phyloP scores from a whole-genome alignment of 2,329 filamentous ascomycete species.

The Pseudocercospora macadamiae region DNA sequence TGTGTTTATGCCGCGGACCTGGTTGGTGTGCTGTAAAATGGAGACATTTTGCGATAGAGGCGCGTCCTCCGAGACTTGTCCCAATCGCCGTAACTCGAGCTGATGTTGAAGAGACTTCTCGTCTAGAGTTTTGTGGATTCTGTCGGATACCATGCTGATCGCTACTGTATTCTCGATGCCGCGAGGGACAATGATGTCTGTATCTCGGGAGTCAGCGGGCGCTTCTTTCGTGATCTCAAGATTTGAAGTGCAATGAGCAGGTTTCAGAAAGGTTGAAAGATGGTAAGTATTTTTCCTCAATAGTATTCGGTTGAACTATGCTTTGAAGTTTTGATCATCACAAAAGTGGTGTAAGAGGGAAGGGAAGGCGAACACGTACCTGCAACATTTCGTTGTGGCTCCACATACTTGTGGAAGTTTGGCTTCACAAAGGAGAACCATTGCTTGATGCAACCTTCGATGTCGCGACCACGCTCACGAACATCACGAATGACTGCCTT shows the following conservation, averaged over 20 bases:
- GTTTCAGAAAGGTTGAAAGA: constrained; percentile 43
- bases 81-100: constrained; percentile 74
- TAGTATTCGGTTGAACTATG: constrained; percentile 46
- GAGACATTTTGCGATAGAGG: constrained; percentile 75
- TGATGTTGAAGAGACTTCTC: constrained; percentile 85
- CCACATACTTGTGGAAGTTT: constrained; percentile 91
- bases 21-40: constrained; percentile 73
- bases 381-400: constrained; percentile 85
- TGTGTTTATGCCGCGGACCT: constrained; percentile 86
- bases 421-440: constrained; percentile 97
- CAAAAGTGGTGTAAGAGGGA: constrained; percentile 12
- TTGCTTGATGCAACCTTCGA: constrained; percentile 96
- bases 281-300: constrained; percentile 42
- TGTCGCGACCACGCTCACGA: constrained; percentile 82
- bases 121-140: constrained; percentile 82
- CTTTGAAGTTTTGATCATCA: constrained; percentile 43
- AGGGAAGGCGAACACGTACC: constrained; percentile 52
- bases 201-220: background rate
- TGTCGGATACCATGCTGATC: constrained; percentile 89
- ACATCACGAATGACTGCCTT: constrained; percentile 79
- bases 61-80: constrained; percentile 67
- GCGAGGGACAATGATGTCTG: constrained; percentile 90
- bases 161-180: constrained; percentile 94
- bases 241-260: too few relatives aligned
- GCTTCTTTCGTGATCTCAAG: too few relatives aligned